Conservation (phyloP, 1,139 yeast genomes). For the Hansenula lynferdii region DNA sequence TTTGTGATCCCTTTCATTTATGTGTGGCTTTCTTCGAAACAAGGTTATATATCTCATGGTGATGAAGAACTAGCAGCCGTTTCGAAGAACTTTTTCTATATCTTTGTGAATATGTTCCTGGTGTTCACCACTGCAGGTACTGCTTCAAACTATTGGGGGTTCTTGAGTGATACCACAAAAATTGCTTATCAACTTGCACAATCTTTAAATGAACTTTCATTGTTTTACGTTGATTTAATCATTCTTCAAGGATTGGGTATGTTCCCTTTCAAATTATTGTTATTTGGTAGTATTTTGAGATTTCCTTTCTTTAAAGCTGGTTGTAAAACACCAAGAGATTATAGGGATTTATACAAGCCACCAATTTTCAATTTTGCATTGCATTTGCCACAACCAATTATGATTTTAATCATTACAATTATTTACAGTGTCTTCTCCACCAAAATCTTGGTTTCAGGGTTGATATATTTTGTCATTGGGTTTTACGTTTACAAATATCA, state of each 20-base stretch:
- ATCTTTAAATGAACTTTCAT: conserved; percentile 62
- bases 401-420: conserved; percentile 69
- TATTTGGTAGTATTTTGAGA: conserved; percentile 60
- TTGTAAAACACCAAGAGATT: conserved; percentile 65
- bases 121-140: conserved; percentile 82
- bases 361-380: conserved; percentile 79
- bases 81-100: conserved; percentile 72
- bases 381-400: conserved; percentile 74
- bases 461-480: conserved; percentile 69
- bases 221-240: conserved; percentile 79
- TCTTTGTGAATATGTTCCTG: conserved; percentile 70
- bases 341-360: conserved; percentile 66
- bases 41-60: conserved; percentile 70
- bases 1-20: conserved; percentile 66
- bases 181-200: conserved; percentile 76
- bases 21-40: conserved; percentile 58
- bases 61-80: conserved; percentile 73
- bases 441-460: conserved; percentile 68
- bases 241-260: conserved; percentile 81
- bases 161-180: conserved; percentile 70
- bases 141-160: conserved; percentile 59
- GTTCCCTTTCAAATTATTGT: conserved; percentile 64
- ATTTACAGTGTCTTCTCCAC: conserved; percentile 77
- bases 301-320: conserved; percentile 54
- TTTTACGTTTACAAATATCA: conserved; percentile 80